Evolutionary conservation across 495 filamentous ascomycete species (phyloP), one percentile per base, ranked within the genome.

Genomic region (Pyrenopolyporus hunteri): DNA sequence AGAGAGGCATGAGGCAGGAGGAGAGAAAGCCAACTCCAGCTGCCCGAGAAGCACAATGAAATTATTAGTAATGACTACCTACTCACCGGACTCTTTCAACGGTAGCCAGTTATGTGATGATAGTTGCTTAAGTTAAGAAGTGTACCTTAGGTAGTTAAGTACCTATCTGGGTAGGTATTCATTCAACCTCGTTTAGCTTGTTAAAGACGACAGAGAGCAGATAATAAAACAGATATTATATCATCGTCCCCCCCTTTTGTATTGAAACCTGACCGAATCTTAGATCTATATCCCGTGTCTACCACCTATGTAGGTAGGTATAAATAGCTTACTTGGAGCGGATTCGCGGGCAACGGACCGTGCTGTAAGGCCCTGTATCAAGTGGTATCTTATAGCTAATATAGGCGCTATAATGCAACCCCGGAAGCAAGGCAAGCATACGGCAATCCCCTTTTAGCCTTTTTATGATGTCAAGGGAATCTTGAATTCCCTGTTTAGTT

Each of bases 321-420:
- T 29, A 29, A 29, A 9, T 46, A 40, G 45, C 17, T 57, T 33
- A 32, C 31, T 37, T 52, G 42, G 52, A 43, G 16, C 32, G 42
- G 49, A 49, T 55, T 56, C 62, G 55, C 55, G 62, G n/a, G 62
- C 17, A 32, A 28, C 56, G 62, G 62, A 57, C 50, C 50, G 56
- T 57, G 61, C 55, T 59, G 44, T 64, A 53, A 32, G 53, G 6
- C 32, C 47, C 52, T 53, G 53, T 64, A 57, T 23, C 6, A 19
- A 17, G 36, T 20, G 20, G 22, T 19, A 40, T 28, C 35, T 49
- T 31, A 53, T 64, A 39, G 53, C 47, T 39, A 60, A 47, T 54
- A 1, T 25, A 54, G 40, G 42, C 23, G n/a, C 33, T 42, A 32
- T 48, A 47, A 59, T 64, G 53, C 43, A 51, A 64, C 48, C 25